Base-by-base conservation (phyloP, 345 rosid species). In the Brassica nigra region DNA sequence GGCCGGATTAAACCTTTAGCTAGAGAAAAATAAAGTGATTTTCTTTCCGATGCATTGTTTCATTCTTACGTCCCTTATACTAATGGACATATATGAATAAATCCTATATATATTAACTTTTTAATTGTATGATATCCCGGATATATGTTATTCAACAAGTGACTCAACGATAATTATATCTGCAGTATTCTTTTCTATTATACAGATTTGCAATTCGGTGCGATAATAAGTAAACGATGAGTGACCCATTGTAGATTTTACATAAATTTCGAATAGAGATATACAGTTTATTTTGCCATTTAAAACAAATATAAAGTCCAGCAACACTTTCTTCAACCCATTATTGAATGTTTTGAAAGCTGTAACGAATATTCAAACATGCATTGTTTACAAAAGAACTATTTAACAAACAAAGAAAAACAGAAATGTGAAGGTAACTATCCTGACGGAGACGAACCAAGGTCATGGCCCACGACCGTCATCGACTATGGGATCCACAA, bases 1-100 rank as follows among this genome's bases (percentile, higher is more conserved):
- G 84, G 92, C 94, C 27, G 99, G 99, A 3, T 83, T 95, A 30
- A 76, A 87, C 29, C 78, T 85, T 73, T 95, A 81, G 88, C 52
- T 75, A 80, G 61, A 37, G 52, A 29, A 68, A 62, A 62, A 42
- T 47, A 42, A 74, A 74, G 8, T 68, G 49, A 63, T 28, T 80
- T 62, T 62, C 49, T 74, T 68, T 80, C 49, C 71, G n/a, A 37
- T 75, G 71, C 76, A 36, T 80, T 80, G 83, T 69, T 80, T 80
- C 79, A 80, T 75, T 80, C 83, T 80, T 80, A 69, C 37, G 75
- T 65, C 83, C 83, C 75, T 66, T 80, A 62, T 80, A 80, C n/a
- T 36, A 68, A 69, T 47, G 83, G 75, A 36, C 66, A 68, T 74
- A 68, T 69, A 79, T 61, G 57, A 73, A 61, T 80, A 75, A 68